A percentile compares a stretch with the other conserved stretches of the same genome.
These are phyloP conservation scores for Candida suzukii DNA, from an alignment of 805 yeast genomes.

Conservation along the genomic window DNA sequence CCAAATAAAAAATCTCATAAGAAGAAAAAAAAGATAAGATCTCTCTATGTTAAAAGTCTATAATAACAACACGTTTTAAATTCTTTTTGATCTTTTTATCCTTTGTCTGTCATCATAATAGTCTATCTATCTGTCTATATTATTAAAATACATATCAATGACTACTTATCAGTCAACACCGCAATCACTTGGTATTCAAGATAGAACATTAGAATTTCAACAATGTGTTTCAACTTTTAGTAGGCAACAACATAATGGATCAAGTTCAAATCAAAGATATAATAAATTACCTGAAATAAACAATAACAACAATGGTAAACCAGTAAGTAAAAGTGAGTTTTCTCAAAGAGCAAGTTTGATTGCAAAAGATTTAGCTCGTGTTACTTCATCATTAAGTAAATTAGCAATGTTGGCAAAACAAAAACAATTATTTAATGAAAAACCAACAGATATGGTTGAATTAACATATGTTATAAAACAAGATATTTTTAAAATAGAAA, in stretches of 20 bases:
- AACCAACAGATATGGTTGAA: conserved; percentile 90
- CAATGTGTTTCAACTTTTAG: conserved; percentile 79
- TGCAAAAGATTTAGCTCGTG: conserved; percentile 83
- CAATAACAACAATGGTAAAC: conserved; percentile 9
- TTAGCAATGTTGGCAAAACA: conserved; percentile 77
- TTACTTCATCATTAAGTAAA: conserved; percentile 73
- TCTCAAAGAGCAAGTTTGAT: conserved; percentile 67
- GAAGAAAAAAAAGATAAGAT: no score
- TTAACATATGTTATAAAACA: conserved; percentile 83
- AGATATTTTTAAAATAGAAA: conserved; percentile 76
- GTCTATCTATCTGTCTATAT: no score
- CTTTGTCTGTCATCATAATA: no score
- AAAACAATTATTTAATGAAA: conserved; percentile 88
- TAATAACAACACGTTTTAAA: no score
- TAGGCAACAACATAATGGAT: conserved; percentile 38
- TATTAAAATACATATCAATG: no score
- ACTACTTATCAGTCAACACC: not conserved
- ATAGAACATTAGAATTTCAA: conserved; percentile 88
- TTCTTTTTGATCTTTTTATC: no score
- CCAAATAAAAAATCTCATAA: no score
- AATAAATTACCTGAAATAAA: conserved; percentile 16
- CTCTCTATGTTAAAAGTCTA: no score
- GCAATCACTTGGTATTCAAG: conserved; percentile 39
- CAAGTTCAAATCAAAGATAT: conserved; percentile 18
- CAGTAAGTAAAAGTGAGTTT: conserved; percentile 49